These are phyloP conservation scores for Jamesozyma rosinii DNA, from an alignment of 805 yeast genomes.

Conservation along the genomic window DNA sequence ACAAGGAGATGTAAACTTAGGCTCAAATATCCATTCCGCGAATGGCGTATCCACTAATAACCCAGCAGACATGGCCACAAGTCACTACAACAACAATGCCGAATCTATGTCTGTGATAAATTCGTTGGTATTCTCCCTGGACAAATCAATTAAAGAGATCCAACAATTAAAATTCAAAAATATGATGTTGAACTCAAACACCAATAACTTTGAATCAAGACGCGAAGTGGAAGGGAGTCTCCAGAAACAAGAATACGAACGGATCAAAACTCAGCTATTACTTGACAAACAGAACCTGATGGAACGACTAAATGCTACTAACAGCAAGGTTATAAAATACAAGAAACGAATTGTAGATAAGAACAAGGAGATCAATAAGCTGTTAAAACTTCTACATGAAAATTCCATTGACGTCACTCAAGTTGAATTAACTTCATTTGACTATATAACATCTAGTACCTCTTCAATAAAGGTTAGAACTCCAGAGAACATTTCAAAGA, in stretches of 20 bases:
- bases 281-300: conserved; percentile 31
- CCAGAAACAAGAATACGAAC: conserved; percentile 28
- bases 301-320: conserved; percentile 34
- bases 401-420: conserved; percentile 8
- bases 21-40: background rate
- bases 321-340: conserved; percentile 37
- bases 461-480: conserved; percentile 6
- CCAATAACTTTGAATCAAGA: conserved; percentile 18
- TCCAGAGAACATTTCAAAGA: conserved; percentile 3
- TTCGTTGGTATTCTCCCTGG: conserved; percentile 16
- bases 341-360: conserved; percentile 36
- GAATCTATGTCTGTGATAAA: conserved; percentile 7
- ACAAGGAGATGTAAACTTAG: background rate
- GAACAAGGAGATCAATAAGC: conserved; percentile 36
- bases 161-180: conserved; percentile 32
- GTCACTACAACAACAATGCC: background rate
- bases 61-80: background rate
- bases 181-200: conserved; percentile 32
- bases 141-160: conserved; percentile 23
- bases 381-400: conserved; percentile 31
- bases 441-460: conserved; percentile 6
- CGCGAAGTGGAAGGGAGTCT: conserved; percentile 24
- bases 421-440: conserved; percentile 6
- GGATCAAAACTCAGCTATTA: conserved; percentile 28
- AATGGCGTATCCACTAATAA: background rate